Percentiles rank a stretch among this genome's conserved stretches.
These are phyloP conservation scores for Rhizophlyctis rosea DNA, from an alignment of 192 early-diverging fungal genomes.

Conservation along the genomic window DNA sequence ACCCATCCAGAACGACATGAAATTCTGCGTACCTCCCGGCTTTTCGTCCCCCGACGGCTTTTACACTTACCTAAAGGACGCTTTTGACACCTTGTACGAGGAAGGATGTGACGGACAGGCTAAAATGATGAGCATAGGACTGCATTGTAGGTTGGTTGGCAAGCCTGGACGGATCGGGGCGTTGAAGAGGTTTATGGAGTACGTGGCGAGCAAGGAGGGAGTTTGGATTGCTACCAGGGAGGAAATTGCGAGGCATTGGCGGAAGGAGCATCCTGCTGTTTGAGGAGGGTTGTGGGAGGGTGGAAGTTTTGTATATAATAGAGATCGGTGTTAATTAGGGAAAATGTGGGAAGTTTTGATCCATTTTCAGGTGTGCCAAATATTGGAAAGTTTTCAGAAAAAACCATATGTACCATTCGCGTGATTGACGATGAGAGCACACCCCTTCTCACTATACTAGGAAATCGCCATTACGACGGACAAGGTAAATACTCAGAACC, in stretches of 20 bases:
- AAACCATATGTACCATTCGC: too few species aligned
- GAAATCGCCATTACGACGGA: too few species aligned
- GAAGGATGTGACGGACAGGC: slow-evolving; percentile 40
- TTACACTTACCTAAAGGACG: slow-evolving; percentile 49
- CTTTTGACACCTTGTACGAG: slow-evolving; percentile 43
- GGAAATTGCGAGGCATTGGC: slow-evolving; percentile 51
- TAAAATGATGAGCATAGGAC: slow-evolving; percentile 51
- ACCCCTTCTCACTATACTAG: too few species aligned
- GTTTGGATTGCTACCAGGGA: slow-evolving; percentile 52
- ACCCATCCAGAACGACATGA: slow-evolving; percentile 50
- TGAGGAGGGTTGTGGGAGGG: too few species aligned
- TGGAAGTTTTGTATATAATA: too few species aligned
- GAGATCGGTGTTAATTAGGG: too few species aligned
- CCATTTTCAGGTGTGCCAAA: too few species aligned
- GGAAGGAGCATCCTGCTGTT: slow-evolving; percentile 18
- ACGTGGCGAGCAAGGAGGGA: slow-evolving; percentile 35
- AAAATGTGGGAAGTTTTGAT: too few species aligned
- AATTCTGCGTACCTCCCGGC: slow-evolving; percentile 50
- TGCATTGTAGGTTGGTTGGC: slow-evolving; percentile 50
- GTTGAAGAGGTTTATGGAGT: slow-evolving; percentile 44
- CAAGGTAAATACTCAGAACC: too few species aligned
- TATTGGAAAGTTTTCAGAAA: too few species aligned
- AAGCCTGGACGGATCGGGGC: slow-evolving; percentile 45
- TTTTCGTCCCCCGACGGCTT: slow-evolving; percentile 45
- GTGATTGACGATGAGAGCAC: too few species aligned